Evolutionary conservation across 2,329 filamentous ascomycete genomes (phyloP).

Genomic region (Grosmannia clavigera): DNA sequence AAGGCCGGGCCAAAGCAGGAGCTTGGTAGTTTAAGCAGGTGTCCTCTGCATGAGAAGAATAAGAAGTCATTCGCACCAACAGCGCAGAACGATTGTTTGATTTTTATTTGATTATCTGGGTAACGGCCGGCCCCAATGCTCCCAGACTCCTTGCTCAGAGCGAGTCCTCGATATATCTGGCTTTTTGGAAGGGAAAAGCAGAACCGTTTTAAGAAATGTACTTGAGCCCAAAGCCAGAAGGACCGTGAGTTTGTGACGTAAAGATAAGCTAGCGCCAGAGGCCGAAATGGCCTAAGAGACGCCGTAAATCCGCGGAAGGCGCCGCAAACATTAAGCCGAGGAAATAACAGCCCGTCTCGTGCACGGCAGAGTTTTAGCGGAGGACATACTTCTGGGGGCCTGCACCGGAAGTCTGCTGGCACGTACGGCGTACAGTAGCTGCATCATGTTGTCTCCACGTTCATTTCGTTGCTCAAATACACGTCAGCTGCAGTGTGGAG

Average conservation of each 20-base stretch:
- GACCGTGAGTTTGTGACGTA: neutral
- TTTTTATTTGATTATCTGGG: neutral
- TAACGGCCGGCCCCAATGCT: neutral
- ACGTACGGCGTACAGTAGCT: too few relatives aligned
- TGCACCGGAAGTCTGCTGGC: too few relatives aligned
- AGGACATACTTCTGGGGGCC: neutral
- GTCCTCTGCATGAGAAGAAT: slow-evolving; percentile 23
- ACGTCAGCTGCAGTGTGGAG: too few relatives aligned
- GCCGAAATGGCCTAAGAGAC: neutral
- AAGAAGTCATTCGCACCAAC: slow-evolving; percentile 18
- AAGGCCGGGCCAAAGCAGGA: neutral
- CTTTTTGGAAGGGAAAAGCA: neutral
- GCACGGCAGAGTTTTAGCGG: neutral
- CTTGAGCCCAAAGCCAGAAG: neutral
- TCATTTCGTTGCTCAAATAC: too few relatives aligned
- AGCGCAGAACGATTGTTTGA: neutral
- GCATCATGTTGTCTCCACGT: too few relatives aligned
- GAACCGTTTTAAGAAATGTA: too few relatives aligned
- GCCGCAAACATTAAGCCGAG: neutral
- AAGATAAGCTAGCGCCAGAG: neutral
- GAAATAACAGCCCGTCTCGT: neutral
- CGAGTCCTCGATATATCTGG: slow-evolving; percentile 1
- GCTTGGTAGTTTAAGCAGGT: slow-evolving; percentile 25
- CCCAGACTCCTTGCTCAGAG: neutral
- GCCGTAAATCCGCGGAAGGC: neutral